Evolutionary conservation across 2,329 filamentous ascomycete species (phyloP), one percentile per base, ranked within the genome.

Genomic region (Alternaria dauci): DNA sequence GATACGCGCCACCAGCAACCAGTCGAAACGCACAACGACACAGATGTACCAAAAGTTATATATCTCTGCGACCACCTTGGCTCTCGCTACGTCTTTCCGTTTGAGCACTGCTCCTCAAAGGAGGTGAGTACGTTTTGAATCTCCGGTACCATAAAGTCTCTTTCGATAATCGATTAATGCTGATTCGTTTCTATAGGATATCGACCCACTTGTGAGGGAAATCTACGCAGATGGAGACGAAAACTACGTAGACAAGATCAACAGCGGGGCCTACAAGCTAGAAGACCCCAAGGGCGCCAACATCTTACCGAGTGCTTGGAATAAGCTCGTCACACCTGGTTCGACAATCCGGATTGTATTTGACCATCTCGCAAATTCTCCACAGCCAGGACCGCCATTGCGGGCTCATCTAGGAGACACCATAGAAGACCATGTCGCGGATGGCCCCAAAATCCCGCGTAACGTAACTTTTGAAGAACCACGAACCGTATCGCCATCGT

Each of bases 251-350:
- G 43, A 46, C 4, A 50, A 61, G 2, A 47, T 75, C 12, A 32
- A 48, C 2, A 30, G 64, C 16, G 63, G 50, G 8, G 59, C 61
- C 5, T 74, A 65, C 42, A 61, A 61, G 28, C 55, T 73, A 5
- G 16, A 58, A 11, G 66, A 48, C 7, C 2, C 20, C 18, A 34
- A 59, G 9, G 59, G 58, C 2, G 61, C 64, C 8, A 61, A 53
- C 9, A 67, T 74, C 9, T 25, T 73, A 8, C 69, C 71, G 46
- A 50, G 54, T 2, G 56, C 69, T 11, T 74, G 72, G 71, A 38
- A 48, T n/a, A 43, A 52, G 7, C 42, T 70, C 11, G 57, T 70
- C 8, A 50, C 44, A 30, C 60, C 68, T 14, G 18, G 20, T 5
- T 39, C 54, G 23, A 58, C 14, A 18, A 48, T 67, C 8, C 28